Evolutionary conservation across 768 basidiomycete genomes (phyloP), one percentile per base, ranked within the genome.

Genomic region (Phaffia tasmanica): DNA sequence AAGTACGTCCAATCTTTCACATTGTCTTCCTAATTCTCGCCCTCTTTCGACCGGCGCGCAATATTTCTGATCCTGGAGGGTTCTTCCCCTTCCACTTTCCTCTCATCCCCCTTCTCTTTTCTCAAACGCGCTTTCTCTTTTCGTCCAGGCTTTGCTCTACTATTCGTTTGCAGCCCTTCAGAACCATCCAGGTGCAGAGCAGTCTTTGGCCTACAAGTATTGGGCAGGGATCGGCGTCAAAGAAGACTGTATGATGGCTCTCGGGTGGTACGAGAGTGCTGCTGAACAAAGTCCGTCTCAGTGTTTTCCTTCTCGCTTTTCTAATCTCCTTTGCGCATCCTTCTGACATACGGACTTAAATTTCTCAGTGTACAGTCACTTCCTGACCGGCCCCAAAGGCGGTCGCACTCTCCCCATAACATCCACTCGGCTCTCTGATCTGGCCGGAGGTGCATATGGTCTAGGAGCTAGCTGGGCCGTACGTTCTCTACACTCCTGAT

Each of bases 221-320:
- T 98, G 92, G 93, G 86, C 88, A 49, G 95, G 95, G 0, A 95
- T 99, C 65, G 89, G 93, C 15, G 86, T 90, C 0, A 78, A 84
- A 62, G 91, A 97, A 75, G 85, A 85, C 71, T 98, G 95, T 76
- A 81, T 85, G 72, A 79, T 82, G 15, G 89, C 95, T 18, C 78
- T 90, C 63, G 82, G 83, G 30, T 97, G 89, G 87, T 99, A 98
- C 74, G 87, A 91, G 73, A 80, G 79, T 51, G 90, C 92, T 0
- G 88, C 93, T 19, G 88, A 92, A 70, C 83, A 89, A 77, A 83
- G 91, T 88, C 14, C 49, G 74, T 68, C 50, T 15, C 4, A 16
- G 51, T 32, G 16, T 42, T 1, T 49, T 5, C 42, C 1, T 69
- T 46, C 8, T 23, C 70, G 68, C 76, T 70, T 32, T 47, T 9